A percentile compares a stretch with the other conserved stretches of the same genome.
Evolutionary conservation across 371 early-diverging fungal species (phyloP).

Genomic region (Mortierella sp.): DNA sequence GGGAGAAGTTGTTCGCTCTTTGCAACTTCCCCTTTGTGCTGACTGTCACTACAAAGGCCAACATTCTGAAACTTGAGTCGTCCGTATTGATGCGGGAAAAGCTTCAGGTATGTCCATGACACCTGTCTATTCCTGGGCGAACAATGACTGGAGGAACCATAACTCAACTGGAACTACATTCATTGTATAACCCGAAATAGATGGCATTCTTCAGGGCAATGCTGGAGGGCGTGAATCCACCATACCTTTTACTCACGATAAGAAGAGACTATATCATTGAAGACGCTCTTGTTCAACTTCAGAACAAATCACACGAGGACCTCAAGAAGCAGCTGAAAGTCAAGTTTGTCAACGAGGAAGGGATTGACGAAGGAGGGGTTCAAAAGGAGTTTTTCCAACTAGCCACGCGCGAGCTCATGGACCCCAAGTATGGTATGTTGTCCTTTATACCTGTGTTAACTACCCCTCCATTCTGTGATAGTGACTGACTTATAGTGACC

Average conservation of each 20-base stretch:
- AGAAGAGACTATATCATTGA: conserved; percentile 87
- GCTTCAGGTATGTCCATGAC: conserved; percentile 26
- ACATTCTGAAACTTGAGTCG: conserved; percentile 73
- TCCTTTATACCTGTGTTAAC: conserved; percentile 27
- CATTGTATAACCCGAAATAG: conserved; percentile 11
- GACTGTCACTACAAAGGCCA: conserved; percentile 71
- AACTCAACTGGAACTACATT: too few species aligned
- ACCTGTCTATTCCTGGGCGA: too few species aligned
- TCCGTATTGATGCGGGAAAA: conserved; percentile 71
- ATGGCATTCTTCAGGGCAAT: conserved; percentile 87
- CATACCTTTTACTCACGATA: conserved; percentile 85
- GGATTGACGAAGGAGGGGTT: conserved; percentile 94
- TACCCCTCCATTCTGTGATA: too few species aligned
- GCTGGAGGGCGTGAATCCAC: conserved; percentile 87
- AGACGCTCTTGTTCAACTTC: conserved; percentile 85
- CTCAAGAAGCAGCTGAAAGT: conserved; percentile 90
- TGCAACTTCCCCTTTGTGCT: conserved; percentile 77
- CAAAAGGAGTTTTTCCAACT: conserved; percentile 97
- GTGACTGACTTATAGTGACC: not conserved
- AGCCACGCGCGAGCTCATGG: conserved; percentile 90
- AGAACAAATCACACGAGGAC: conserved; percentile 78
- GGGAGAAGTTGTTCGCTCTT: conserved; percentile 67
- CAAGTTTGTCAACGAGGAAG: conserved; percentile 90
- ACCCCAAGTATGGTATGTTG: conserved; percentile 85
- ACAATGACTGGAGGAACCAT: too few species aligned